Evolutionary conservation across 1,284 basidiomycete species (phyloP).

Genomic region (Cryptococcus maquisensis): DNA sequence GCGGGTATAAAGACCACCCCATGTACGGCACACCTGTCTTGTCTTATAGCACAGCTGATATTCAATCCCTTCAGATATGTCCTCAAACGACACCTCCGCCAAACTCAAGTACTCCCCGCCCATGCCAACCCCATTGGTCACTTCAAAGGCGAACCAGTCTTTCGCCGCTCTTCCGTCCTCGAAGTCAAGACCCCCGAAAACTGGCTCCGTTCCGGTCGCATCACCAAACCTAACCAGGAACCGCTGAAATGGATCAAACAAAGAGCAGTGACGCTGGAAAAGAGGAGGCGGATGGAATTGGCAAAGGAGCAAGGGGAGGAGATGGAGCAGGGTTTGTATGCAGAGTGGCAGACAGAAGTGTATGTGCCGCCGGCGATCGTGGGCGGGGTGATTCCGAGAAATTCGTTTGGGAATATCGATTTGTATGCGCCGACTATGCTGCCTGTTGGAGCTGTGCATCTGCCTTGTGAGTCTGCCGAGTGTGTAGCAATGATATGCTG

Average conservation of each 20-base stretch:
- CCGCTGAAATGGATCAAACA: slow-evolving; percentile 88
- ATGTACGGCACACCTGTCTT: slow-evolving; percentile 63
- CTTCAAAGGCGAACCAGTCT: slow-evolving; percentile 93
- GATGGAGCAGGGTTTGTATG: slow-evolving; percentile 81
- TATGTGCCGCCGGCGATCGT: slow-evolving; percentile 75
- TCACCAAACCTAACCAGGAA: slow-evolving; percentile 68
- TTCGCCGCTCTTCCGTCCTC: slow-evolving; percentile 75
- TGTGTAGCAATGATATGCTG: slow-evolving; percentile 6
- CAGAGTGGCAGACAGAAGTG: slow-evolving; percentile 76
- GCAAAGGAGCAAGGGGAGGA: slow-evolving; percentile 58
- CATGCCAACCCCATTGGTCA: slow-evolving; percentile 72
- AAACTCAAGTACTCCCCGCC: slow-evolving; percentile 83
- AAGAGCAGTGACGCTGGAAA: slow-evolving; percentile 75
- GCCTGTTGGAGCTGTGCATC: slow-evolving; percentile 76
- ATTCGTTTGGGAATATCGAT: slow-evolving; percentile 96
- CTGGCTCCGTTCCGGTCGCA: slow-evolving; percentile 86
- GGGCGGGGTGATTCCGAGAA: slow-evolving; percentile 86
- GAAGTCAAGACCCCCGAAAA: slow-evolving; percentile 84
- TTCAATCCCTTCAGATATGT: slow-evolving; percentile 61
- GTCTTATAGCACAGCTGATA: background rate
- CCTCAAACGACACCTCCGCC: slow-evolving; percentile 80
- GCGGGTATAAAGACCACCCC: slow-evolving; percentile 94
- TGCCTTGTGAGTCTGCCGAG: slow-evolving; percentile 70
- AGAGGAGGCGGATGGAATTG: slow-evolving; percentile 77
- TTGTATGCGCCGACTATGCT: slow-evolving; percentile 94